Evolutionary conservation across 2,329 filamentous ascomycete species (phyloP).

Genomic region (Stromatinia cepivora): DNA sequence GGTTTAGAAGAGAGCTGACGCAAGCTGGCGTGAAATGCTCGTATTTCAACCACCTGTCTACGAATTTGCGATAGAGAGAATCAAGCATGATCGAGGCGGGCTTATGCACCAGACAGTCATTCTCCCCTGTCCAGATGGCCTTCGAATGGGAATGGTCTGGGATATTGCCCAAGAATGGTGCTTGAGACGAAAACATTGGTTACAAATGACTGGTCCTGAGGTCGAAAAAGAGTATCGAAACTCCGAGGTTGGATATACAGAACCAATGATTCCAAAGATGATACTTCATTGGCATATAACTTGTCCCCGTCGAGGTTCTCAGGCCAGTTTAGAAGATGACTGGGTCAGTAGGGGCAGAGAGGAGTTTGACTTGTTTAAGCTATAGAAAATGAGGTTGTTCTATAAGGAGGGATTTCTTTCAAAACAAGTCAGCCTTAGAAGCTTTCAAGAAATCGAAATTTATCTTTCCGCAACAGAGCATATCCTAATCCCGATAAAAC

Average conservation of each 20-base stretch:
- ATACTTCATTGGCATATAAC: constrained; percentile 15
- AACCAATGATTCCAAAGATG: constrained; percentile 18
- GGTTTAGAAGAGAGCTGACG: constrained; percentile 18
- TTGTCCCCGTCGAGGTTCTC: constrained; percentile 10
- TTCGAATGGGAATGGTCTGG: constrained; percentile 23
- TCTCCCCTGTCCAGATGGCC: constrained; percentile 16
- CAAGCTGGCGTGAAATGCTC: constrained; percentile 21
- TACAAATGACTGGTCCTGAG: constrained; percentile 15
- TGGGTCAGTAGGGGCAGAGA: constrained; percentile 15
- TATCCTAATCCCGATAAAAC: background rate
- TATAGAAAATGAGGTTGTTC: background rate
- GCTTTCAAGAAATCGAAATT: background rate
- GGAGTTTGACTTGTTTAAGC: constrained; percentile 34
- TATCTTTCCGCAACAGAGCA: background rate
- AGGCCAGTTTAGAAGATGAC: constrained; percentile 1
- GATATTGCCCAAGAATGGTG: constrained; percentile 23
- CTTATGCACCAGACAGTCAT: background rate
- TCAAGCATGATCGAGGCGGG: constrained; percentile 10
- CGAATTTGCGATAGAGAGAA: constrained; percentile 3
- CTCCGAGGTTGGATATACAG: background rate
- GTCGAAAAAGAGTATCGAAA: background rate
- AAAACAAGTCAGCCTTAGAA: background rate
- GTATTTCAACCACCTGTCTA: constrained; percentile 21
- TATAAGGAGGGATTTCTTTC: too few species aligned
- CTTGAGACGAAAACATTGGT: constrained; percentile 18